Evolutionary conservation across 495 filamentous ascomycete species (phyloP), one percentile per base, ranked within the genome.

Genomic region (Talaromyces borbonicus): DNA sequence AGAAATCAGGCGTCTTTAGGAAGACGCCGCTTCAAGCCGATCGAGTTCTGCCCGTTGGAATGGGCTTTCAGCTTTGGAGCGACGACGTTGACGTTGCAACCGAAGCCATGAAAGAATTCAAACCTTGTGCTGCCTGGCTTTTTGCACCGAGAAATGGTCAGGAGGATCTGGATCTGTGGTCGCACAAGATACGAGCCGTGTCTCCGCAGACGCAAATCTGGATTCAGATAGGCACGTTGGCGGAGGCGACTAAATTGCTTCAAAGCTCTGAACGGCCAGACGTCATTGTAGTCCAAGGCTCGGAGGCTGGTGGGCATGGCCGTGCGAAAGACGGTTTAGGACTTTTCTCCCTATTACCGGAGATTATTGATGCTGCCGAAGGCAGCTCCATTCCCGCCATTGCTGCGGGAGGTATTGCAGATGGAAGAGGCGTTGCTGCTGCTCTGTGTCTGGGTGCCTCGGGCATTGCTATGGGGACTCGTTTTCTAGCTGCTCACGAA

Each of bases 261-360:
- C 45, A 18, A 16, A 54, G 43, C 26, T 52, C 53, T 0, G 62
- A 62, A 19, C 54, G 47, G 14, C 81, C 83, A 1, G 82, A 88
- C 53, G 80, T 83, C 5, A 52, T 90, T 0, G 81, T 88, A 2
- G 68, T 85, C 2, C 85, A 90, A 55, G 85, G 85, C 0, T 53
- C 70, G 1, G 85, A 90, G 51, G 77, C 85, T 0, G 85, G 86
- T 0, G 86, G 86, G 0, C 86, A 92, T 56, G 84, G 85, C 32
- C 72, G 77, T 20, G 69, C 57, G 0, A 52, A 56, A 0, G 63
- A 72, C 35, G 78, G 77, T 2, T 69, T 81, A 1, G 75, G 84
- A 1, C 52, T 88, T 1, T 60, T 81, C 38, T 44, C 68, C 2
- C 53, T 84, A 8, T 52, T 84, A 2, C 79, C 79, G 0, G 80